Conservation (phyloP, 2,329 filamentous ascomycete genomes). For the Fusarium decemcellulare region DNA sequence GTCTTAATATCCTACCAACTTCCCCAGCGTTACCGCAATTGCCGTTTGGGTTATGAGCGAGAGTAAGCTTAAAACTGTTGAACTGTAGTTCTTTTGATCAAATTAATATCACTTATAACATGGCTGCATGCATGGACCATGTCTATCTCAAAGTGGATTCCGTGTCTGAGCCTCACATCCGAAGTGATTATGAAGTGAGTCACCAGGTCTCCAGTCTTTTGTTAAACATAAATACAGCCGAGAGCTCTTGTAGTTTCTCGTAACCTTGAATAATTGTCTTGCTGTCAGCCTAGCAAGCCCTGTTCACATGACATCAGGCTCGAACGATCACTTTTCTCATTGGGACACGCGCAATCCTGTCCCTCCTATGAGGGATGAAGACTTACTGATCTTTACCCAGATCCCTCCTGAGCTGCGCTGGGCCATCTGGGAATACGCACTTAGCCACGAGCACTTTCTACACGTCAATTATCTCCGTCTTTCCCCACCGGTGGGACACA, state of each 20-base stretch:
- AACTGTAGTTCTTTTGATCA: too few relatives aligned
- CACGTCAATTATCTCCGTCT: background rate
- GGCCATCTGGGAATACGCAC: background rate
- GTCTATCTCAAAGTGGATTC: too few relatives aligned
- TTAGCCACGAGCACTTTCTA: slow-evolving; percentile 5
- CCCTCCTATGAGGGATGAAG: background rate
- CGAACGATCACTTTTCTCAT: background rate
- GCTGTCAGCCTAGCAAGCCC: background rate
- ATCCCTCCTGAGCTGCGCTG: background rate
- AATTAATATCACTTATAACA: too few relatives aligned
- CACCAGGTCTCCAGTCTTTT: background rate
- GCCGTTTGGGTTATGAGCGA: too few relatives aligned
- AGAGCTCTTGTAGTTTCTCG: background rate
- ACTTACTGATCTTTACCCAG: background rate
- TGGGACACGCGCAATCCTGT: background rate
- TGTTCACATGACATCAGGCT: background rate
- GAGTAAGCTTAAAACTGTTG: too few relatives aligned
- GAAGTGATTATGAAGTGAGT: background rate
- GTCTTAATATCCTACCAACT: too few relatives aligned
- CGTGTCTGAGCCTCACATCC: too few relatives aligned
- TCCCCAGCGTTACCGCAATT: too few relatives aligned
- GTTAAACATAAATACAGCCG: background rate
- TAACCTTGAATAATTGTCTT: background rate
- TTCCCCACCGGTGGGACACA: background rate
- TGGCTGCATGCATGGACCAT: too few relatives aligned